Conservation (phyloP, 2,329 filamentous ascomycete species). For the Cladosporium sphaerospermum region DNA sequence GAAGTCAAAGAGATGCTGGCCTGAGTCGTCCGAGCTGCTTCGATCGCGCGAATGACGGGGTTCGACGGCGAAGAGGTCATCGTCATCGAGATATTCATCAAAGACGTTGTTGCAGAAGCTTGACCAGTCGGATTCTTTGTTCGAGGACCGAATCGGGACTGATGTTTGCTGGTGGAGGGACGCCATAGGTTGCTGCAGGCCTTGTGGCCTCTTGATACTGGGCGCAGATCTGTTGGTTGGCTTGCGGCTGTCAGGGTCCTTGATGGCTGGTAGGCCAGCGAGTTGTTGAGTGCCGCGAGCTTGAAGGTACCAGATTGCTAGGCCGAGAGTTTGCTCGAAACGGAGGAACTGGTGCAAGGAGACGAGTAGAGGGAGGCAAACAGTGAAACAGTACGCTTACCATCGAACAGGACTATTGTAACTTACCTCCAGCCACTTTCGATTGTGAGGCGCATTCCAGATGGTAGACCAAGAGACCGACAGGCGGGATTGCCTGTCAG, state of each 20-base stretch:
- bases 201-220: background rate
- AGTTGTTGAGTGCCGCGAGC: background rate
- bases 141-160: constrained; percentile 37
- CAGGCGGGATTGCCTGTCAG: constrained; percentile 1
- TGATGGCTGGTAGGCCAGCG: background rate
- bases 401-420: constrained; percentile 9
- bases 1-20: constrained; percentile 43
- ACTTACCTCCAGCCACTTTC: constrained; percentile 8
- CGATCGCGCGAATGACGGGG: constrained; percentile 42
- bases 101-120: constrained; percentile 57
- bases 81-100: constrained; percentile 55
- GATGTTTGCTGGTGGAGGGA: constrained; percentile 6
- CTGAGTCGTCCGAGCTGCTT: constrained; percentile 43
- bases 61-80: constrained; percentile 45
- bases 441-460: constrained; percentile 7
- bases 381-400: background rate
- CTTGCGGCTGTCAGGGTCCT: background rate
- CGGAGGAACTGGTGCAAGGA: background rate
- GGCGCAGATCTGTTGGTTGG: background rate
- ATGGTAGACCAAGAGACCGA: constrained; percentile 11
- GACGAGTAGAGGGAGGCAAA: background rate
- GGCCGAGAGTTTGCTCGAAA: background rate
- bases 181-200: constrained; percentile 2
- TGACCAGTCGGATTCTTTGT: constrained; percentile 49
- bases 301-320: background rate